Base-by-base conservation (phyloP, 371 early-diverging fungal genomes). In the Zopfochytrium polystomum region DNA sequence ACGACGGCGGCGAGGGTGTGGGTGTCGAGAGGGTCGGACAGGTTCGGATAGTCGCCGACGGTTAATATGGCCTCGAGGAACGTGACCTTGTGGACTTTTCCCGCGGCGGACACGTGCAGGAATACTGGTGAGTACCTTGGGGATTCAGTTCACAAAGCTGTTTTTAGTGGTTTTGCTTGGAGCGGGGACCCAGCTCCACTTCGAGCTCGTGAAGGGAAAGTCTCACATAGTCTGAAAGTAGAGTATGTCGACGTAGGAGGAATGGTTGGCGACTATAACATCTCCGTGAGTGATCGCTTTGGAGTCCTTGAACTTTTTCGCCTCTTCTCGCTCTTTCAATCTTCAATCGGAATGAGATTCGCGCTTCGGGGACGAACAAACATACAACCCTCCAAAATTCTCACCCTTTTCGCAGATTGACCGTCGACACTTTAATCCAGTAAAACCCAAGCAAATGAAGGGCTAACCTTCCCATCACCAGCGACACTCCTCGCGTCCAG, bases 211-310 rank as follows among this genome's bases (percentile, higher is more conserved):
- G n/a, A n/a, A n/a, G n/a, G n/a, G n/a, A n/a, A n/a, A 52, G n/a
- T 6, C 23, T 52, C 56, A 57, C 54, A 32, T 22, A 78, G 90
- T 83, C 75, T 68, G 59, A 72, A 91, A 70, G 53, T 88, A 90
- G 35, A 93, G 47, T 3, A 92, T 66, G 55, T 93, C 93, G 44
- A 92, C 72, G 63, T 93, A 93, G 2, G 91, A 92, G 0, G 83
- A 80, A 78, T 90, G 90, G 70, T 92, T 93, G 52, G 88, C 74
- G 11, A 92, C 72, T 47, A 91, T 86, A 3, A 93, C 55, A 63
- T 90, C 85, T 52, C 90, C 91, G 18, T 77, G 62, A 38, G 66
- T 64, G 57, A 70, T 65, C 44, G 23, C 13, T 34, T 32, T 5
- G 3, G 6, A 35, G 11, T 38, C 38, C n/a, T 15, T 60, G 29